Percentiles rank a stretch among this genome's conserved stretches.
phyloP scores from a whole-genome alignment of 116 monocot genomes.

The Zostera marina region DNA sequence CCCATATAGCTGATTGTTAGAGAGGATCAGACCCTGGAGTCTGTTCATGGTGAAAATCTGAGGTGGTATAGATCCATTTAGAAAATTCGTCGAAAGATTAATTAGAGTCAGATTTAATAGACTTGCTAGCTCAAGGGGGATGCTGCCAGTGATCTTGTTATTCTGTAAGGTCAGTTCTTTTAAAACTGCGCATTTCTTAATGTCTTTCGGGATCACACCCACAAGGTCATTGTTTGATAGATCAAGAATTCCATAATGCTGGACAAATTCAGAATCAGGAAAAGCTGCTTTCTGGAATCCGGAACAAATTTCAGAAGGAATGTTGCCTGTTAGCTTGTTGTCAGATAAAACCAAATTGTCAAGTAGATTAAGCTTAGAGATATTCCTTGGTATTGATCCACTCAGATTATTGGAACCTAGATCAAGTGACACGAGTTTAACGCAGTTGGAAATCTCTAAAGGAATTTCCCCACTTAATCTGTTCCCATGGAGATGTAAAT shows the following conservation, averaged over 20 bases:
- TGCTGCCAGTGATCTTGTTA: constrained; percentile 62
- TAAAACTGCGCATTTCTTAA: constrained; percentile 43
- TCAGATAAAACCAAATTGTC: constrained; percentile 51
- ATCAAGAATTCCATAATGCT: constrained; percentile 56
- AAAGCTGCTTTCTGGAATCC: constrained; percentile 48
- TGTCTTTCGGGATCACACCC: constrained; percentile 49
- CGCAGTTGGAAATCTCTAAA: constrained; percentile 37
- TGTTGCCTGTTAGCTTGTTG: constrained; percentile 51
- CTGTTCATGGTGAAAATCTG: constrained; percentile 24
- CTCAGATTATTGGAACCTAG: constrained; percentile 52
- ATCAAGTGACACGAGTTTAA: constrained; percentile 43
- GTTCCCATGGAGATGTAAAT: constrained; percentile 44
- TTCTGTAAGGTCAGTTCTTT: constrained; percentile 54
- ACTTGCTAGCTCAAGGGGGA: constrained; percentile 50
- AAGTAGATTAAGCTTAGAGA: constrained; percentile 41
- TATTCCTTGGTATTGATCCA: constrained; percentile 44
- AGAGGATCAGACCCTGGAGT: constrained; percentile 63
- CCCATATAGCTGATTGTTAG: constrained; percentile 58
- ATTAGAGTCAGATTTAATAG: constrained; percentile 41
- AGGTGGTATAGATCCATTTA: constrained; percentile 36
- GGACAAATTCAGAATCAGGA: constrained; percentile 72
- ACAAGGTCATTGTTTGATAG: constrained; percentile 39
- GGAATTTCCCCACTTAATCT: constrained; percentile 49
- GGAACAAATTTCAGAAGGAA: constrained; percentile 48
- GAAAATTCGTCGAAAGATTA: constrained; percentile 67